Conservation (phyloP, 139 green algal species). For the Mesotaenium endlicherianum region DNA sequence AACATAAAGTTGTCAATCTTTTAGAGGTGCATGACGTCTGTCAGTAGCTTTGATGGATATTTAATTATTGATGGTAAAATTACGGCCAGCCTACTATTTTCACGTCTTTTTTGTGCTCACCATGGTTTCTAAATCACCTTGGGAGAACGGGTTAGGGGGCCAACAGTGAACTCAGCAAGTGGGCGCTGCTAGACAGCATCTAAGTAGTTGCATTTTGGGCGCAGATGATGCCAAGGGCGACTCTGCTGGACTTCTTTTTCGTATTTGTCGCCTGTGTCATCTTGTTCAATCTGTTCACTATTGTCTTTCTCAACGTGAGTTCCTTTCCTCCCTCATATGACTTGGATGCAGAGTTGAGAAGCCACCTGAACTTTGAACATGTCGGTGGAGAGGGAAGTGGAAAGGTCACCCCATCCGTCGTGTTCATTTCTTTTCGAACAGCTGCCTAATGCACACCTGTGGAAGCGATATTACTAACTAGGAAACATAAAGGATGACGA, state of each 20-base stretch:
- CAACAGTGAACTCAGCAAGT: not conserved
- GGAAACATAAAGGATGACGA: not conserved
- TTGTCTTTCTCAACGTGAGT: not conserved
- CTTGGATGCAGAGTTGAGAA: not conserved
- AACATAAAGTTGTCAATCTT: no score
- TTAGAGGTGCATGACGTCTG: no score
- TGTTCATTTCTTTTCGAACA: not conserved
- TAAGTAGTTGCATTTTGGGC: not conserved
- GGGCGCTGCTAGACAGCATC: no score
- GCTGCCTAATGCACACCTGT: not conserved
- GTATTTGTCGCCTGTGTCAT: slow-evolving; percentile 5
- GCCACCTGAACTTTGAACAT: not conserved
- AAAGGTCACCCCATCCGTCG: not conserved
- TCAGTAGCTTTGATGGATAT: not conserved
- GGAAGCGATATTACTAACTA: not conserved
- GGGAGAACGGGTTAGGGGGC: not conserved
- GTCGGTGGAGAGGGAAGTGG: not conserved
- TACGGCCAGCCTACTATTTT: not conserved
- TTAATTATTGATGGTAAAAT: not conserved
- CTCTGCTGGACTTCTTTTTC: slow-evolving; percentile 8
- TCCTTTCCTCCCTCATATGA: not conserved
- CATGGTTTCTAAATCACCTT: not conserved
- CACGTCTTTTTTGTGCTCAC: not conserved
- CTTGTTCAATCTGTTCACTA: slow-evolving; percentile 16
- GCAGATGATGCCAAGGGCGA: slow-evolving; percentile 10